Evolutionary conservation across 257 asterid genomes (phyloP), one percentile per base, ranked within the genome.

Genomic region (Jacaranda mimosifolia): DNA sequence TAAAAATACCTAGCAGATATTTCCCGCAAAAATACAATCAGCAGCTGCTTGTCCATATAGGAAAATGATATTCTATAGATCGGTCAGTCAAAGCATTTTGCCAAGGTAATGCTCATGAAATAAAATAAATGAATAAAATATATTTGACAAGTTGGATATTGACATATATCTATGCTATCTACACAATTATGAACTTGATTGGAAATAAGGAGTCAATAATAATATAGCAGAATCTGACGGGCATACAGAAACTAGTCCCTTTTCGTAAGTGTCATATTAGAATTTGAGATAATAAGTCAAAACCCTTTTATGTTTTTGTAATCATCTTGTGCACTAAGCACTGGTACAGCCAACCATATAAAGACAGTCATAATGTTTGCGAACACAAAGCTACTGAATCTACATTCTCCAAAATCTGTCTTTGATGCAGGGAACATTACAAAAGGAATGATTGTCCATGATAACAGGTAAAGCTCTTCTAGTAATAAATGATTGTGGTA

Each of bases 401-500:
- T 13, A 73, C 21, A 53, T 56, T 73, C 35, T 57, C 32, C 32
- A 26, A 26, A 26, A 26, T 26, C 32, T 0, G 32, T 26, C 32
- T 26, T 26, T 26, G 32, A 26, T 26, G 32, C 32, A 26, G 32
- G 32, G 32, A 26, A 26, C 32, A 26, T 26, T 26, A 26, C 32
- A 26, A 26, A 26, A 26, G 32, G 32, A 26, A 26, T 26, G 72
- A 48, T 35, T 12, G 63, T 17, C 21, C 58, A 32, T 66, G 13
- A 43, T 13, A 18, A 19, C 18, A 21, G 49, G 53, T 59, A 73
- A 74, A 67, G 35, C 19, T 78, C 43, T 52, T 67, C 53, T 32
- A 40, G 58, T 14, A 67, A 79, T 60, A 66, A 62, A 69, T 40
- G 56, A 60, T 17, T 57, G 48, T 13, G 46, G 65, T 83, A 89